Evolutionary conservation across 129 eudicot species (phyloP).

Genomic region (Helianthus tuberosus): DNA sequence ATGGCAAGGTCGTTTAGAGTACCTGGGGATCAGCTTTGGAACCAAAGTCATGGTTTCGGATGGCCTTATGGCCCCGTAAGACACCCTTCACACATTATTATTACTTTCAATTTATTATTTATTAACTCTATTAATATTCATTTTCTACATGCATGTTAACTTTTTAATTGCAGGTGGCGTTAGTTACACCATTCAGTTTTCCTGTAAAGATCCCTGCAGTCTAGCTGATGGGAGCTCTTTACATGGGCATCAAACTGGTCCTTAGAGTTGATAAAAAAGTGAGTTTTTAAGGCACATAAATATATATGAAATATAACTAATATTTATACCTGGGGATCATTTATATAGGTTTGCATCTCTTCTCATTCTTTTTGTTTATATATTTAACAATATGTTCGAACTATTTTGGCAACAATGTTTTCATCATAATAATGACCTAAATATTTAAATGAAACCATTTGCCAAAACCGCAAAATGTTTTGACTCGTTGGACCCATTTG

Average conservation of each 20-base stretch:
- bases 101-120: neutral
- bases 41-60: constrained; percentile 97
- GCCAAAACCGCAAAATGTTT: no score
- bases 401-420: no score
- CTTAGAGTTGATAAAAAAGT: constrained; percentile 97
- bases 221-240: constrained; percentile 87
- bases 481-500: no score
- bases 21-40: constrained; percentile 97
- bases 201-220: constrained; percentile 31
- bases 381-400: no score
- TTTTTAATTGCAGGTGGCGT: constrained; percentile 56
- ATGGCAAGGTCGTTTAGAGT: constrained; percentile 88
- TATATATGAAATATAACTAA: no score
- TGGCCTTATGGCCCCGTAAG: constrained; percentile 99
- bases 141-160: neutral
- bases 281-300: constrained; percentile 11
- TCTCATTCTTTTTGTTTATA: no score
- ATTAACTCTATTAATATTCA: neutral
- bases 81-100: constrained; percentile 4
- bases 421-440: no score
- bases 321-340: no score
- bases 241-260: constrained; percentile 89
- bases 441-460: no score
- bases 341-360: no score
- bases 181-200: constrained; percentile 88